phyloP scores from a whole-genome alignment of 345 rosid genomes.

The Aethionema arabicum region DNA sequence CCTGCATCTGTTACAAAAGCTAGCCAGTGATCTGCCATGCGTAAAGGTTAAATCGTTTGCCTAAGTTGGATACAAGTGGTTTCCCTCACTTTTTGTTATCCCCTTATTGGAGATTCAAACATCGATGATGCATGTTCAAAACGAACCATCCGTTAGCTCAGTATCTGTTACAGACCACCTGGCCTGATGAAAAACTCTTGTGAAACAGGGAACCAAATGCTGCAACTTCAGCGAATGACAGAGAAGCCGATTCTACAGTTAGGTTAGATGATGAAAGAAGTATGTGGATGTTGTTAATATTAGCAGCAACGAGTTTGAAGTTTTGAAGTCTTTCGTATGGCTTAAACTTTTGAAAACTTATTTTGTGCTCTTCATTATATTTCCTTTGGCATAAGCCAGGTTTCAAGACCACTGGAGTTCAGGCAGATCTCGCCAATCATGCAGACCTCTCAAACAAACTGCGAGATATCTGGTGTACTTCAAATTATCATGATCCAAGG shows the following conservation, averaged over 20 bases:
- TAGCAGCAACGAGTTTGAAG: slow-evolving; percentile 29
- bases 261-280: slow-evolving; percentile 31
- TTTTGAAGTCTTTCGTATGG: slow-evolving; percentile 3
- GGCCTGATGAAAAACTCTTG: slow-evolving; percentile 4
- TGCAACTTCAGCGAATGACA: slow-evolving; percentile 25
- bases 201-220: slow-evolving; percentile 44
- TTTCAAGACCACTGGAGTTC: slow-evolving; percentile 63
- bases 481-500: slow-evolving; percentile 45
- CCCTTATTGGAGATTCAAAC: slow-evolving; percentile 4
- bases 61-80: not conserved
- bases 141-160: not conserved
- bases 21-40: slow-evolving; percentile 8
- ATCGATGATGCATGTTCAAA: slow-evolving; percentile 9
- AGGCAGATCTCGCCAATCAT: slow-evolving; percentile 44
- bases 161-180: slow-evolving; percentile 1
- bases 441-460: slow-evolving; percentile 51
- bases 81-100: not conserved
- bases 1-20: not conserved
- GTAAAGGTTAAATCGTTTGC: slow-evolving; percentile 3
- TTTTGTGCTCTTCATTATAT: slow-evolving; percentile 10
- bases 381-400: slow-evolving; percentile 45
- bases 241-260: slow-evolving; percentile 32
- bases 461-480: slow-evolving; percentile 57
- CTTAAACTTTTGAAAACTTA: not conserved
- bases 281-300: slow-evolving; percentile 27